A percentile compares a stretch with the other conserved stretches of the same genome.
Evolutionary conservation across 2,329 filamentous ascomycete genomes (phyloP).

Genomic region (Mariannaea sp.): DNA sequence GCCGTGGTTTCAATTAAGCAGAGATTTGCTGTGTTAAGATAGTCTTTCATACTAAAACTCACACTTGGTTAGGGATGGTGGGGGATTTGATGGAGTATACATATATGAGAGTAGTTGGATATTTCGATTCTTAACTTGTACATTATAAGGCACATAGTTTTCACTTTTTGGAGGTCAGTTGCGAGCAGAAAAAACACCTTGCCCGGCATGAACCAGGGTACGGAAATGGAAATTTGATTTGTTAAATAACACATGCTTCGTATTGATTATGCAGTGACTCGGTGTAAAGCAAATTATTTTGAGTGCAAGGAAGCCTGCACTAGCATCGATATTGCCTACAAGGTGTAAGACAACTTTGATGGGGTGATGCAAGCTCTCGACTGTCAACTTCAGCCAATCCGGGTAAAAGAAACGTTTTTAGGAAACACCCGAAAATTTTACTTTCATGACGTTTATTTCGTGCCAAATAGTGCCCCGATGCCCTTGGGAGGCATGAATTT

Average conservation of each 20-base stretch:
- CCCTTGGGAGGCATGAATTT: too few relatives aligned
- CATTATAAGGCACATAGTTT: slow-evolving; percentile 38
- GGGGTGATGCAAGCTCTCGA: too few relatives aligned
- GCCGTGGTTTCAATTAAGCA: slow-evolving; percentile 44
- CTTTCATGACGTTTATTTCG: too few relatives aligned
- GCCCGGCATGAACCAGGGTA: slow-evolving; percentile 29
- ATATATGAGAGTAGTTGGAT: slow-evolving; percentile 31
- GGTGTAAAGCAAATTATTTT: not conserved
- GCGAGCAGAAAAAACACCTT: slow-evolving; percentile 16
- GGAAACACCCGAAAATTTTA: too few relatives aligned
- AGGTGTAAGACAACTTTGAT: too few relatives aligned
- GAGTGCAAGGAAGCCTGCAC: not conserved
- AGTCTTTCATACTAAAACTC: too few relatives aligned
- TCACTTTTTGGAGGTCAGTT: slow-evolving; percentile 23
- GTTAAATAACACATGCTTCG: slow-evolving; percentile 1
- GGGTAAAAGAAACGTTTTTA: too few relatives aligned
- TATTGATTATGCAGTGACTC: not conserved
- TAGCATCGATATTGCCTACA: not conserved
- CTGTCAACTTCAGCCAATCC: too few relatives aligned
- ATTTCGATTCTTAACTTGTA: slow-evolving; percentile 38
- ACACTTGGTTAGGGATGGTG: too few relatives aligned
- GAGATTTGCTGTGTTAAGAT: slow-evolving; percentile 4
- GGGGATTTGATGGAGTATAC: too few relatives aligned
- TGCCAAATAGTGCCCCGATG: too few relatives aligned
- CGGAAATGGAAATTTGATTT: slow-evolving; percentile 10